Evolutionary conservation across 768 basidiomycete genomes (phyloP), one percentile per base, ranked within the genome.

Genomic region (Ramaria rubella): DNA sequence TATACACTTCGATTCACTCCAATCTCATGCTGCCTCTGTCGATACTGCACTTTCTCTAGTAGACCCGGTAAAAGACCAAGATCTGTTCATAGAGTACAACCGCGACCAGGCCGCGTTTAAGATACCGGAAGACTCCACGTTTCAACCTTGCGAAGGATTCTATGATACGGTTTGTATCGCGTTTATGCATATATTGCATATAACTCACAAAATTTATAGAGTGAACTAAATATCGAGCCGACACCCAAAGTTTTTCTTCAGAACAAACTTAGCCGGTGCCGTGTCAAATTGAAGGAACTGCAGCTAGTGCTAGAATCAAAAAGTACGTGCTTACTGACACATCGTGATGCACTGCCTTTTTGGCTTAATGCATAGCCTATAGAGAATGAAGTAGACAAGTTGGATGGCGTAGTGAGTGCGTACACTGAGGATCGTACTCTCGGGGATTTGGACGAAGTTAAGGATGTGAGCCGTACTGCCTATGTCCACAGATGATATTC

Each of bases 231-330:
- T 64, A 68, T 84, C 12, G 90, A 91, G 33, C 71, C 79, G 21
- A 79, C 78, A 7, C 83, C 90, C 0, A 91, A 88, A 68, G 75
- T 89, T 2, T 81, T 87, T 65, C 72, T 93, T 21, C 90, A 93
- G 71, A 93, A 93, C 67, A 87, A 84, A 60, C 76, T 91, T 24
- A 70, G 71, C 50, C 77, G 75, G 56, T 81, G 78, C 56, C 77
- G 80, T 55, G 72, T 68, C 31, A 90, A 87, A 70, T 65, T 88
- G n/a, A 64, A 72, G 51, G 89, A 91, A 60, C 66, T 88, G 7
- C 68, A 63, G n/a, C 75, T 82, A 4, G 62, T 83, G 14, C 72
- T 87, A 5, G 69, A 76, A n/a, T 62, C 76, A 6, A 87, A 87
- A 67, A 77, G 89, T 89, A 68, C 61, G 81, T 68, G 8, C 4